Percentiles rank a stretch among this genome's conserved stretches.
Conservation (phyloP, 768 basidiomycete genomes). For the Mycena indigotica region DNA sequence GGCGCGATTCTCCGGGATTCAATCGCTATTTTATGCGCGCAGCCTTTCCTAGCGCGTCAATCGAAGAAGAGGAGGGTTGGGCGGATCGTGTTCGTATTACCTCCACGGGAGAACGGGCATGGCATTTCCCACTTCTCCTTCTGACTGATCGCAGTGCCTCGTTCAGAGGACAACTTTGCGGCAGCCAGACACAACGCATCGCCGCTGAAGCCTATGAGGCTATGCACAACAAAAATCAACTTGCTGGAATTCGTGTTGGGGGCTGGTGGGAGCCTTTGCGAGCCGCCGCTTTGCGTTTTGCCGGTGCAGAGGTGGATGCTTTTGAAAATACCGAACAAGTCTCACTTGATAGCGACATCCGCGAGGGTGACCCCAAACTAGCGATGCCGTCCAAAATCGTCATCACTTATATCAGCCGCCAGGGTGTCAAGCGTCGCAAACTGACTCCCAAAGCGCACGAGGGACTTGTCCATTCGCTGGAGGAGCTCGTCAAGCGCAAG, state of each 20-base stretch:
- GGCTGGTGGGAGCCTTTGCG: slow-evolving; percentile 84
- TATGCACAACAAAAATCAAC: slow-evolving; percentile 39
- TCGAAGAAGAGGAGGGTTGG: slow-evolving; percentile 77
- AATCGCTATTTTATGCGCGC: slow-evolving; percentile 77
- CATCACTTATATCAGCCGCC: slow-evolving; percentile 75
- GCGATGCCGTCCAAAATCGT: slow-evolving; percentile 54
- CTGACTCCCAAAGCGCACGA: slow-evolving; percentile 59
- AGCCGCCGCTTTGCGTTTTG: slow-evolving; percentile 65
- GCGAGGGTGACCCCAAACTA: slow-evolving; percentile 30
- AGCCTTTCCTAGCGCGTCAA: slow-evolving; percentile 67
- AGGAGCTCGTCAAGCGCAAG: slow-evolving; percentile 49
- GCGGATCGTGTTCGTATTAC: slow-evolving; percentile 53
- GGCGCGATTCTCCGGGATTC: slow-evolving; percentile 80
- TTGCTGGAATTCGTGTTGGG: slow-evolving; percentile 44
- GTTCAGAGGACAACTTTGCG: slow-evolving; percentile 66
- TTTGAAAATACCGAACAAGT: slow-evolving; percentile 22
- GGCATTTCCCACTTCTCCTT: slow-evolving; percentile 70
- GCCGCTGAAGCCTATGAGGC: slow-evolving; percentile 68
- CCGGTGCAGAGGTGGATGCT: slow-evolving; percentile 45
- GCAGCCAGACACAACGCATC: slow-evolving; percentile 66
- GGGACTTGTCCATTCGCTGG: slow-evolving; percentile 51
- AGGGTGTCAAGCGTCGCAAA: slow-evolving; percentile 53
- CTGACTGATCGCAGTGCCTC: slow-evolving; percentile 78
- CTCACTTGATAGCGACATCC: slow-evolving; percentile 7
- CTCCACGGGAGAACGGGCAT: slow-evolving; percentile 45